Conservation (phyloP, 1,139 yeast species). For the Kodamaea arcana region DNA sequence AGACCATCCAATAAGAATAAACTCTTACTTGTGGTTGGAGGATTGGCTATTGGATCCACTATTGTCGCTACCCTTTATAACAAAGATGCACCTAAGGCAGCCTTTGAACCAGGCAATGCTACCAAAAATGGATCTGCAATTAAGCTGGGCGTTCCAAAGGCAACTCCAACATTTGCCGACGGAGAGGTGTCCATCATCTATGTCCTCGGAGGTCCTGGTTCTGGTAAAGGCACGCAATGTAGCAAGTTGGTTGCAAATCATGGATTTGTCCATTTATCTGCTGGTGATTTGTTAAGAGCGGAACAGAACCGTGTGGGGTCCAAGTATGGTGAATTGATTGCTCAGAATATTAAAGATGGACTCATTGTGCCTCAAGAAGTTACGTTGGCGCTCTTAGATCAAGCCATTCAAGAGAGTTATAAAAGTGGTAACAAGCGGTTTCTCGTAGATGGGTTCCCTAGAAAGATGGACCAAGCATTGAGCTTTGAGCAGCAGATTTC, state of each 20-base stretch:
- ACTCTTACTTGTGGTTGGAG: conserved; percentile 30
- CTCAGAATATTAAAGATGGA: conserved; percentile 80
- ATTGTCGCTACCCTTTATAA: conserved; percentile 40
- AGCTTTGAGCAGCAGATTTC: conserved; percentile 84
- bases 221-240: conserved; percentile 98
- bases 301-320: conserved; percentile 85
- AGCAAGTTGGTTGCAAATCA: conserved; percentile 74
- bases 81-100: conserved; percentile 43
- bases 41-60: conserved; percentile 46
- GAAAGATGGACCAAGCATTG: conserved; percentile 96
- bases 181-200: conserved; percentile 76
- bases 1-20: conserved; percentile 20
- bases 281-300: conserved; percentile 91
- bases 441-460: conserved; percentile 92
- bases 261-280: conserved; percentile 83
- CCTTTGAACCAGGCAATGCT: conserved; percentile 37
- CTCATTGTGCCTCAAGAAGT: conserved; percentile 93
- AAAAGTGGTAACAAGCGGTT: conserved; percentile 55
- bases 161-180: conserved; percentile 45
- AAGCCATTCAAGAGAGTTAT: conserved; percentile 63
- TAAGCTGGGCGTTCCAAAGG: conserved; percentile 2
- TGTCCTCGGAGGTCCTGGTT: conserved; percentile 89
- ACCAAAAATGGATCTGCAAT: too few species aligned
- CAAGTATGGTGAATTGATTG: conserved; percentile 80
- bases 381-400: conserved; percentile 76